These are phyloP conservation scores for Scytalidium lignicola DNA, from an alignment of 2,329 filamentous ascomycete genomes.

Conservation along the genomic window DNA sequence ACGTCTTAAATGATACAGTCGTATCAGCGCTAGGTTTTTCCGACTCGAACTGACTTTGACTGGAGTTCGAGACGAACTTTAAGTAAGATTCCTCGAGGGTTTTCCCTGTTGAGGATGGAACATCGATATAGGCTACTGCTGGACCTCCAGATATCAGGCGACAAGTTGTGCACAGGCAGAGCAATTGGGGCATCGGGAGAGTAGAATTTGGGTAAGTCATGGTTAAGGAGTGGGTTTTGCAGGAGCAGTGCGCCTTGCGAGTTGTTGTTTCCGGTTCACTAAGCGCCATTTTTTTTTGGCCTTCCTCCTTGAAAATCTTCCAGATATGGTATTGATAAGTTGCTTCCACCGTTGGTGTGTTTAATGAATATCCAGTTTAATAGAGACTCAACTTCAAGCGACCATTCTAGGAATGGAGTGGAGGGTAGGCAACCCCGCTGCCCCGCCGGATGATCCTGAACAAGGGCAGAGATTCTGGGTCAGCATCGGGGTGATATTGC, in stretches of 20 bases:
- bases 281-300: no score
- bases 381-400: no score
- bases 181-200: constrained; percentile 32
- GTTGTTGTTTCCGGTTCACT: constrained; percentile 1
- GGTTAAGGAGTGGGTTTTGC: constrained; percentile 27
- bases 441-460: no score
- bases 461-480: no score
- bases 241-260: constrained; percentile 30
- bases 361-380: no score
- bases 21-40: neutral
- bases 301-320: no score
- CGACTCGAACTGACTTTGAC: neutral
- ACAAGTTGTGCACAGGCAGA: constrained; percentile 50
- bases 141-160: constrained; percentile 40
- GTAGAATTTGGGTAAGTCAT: constrained; percentile 28
- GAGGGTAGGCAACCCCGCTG: no score
- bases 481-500: no score
- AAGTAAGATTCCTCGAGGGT: constrained; percentile 19
- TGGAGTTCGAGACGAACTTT: constrained; percentile 18
- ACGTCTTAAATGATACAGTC: constrained; percentile 8
- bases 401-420: no score
- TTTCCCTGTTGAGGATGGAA: constrained; percentile 30
- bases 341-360: no score
- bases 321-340: no score
- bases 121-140: constrained; percentile 36